Evolutionary conservation across 768 basidiomycete species (phyloP), one percentile per base, ranked within the genome.

Genomic region (Termitomyces sp.): DNA sequence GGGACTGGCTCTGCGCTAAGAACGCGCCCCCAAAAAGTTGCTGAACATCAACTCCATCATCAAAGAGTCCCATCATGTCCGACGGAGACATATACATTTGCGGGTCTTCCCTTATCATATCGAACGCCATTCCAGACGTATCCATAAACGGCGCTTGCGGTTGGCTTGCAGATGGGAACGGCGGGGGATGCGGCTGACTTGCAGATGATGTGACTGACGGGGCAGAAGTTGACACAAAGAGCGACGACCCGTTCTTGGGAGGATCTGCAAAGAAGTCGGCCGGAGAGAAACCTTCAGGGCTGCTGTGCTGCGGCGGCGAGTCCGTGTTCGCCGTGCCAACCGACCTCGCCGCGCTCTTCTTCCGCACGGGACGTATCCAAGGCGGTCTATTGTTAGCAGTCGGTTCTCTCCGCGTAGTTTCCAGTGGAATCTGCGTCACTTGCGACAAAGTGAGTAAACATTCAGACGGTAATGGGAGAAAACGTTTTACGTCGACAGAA

Each of bases 341-440:
- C 25, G 82, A 81, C 58, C 76, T 75, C 49, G 77, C 71, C 21
- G 68, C 72, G 44, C 82, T 78, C 75, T 89, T 90, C 69, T 90
- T 92, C 59, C 86, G 88, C 8, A 94, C 86, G 8, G 93, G 94
- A 46, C 93, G 84, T 58, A 95, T 83, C 93, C 94, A 96, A 8
- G 93, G 89, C 11, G 87, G 89, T 16, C 92, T 81, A 3, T 76
- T 74, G 43, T 78, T 78, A 16, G 69, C 59, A 14, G 71, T 62
- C 12, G 77, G 76, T 23, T 86, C 82, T 50, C 79, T 78, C 25
- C 78, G 78, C 31, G 81, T 76, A 0, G 85, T 77, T 64, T 95
- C 92, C 48, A 95, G 80, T 46, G 94, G 92, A 60, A 95, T 93
- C 67, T 90, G 87, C 3, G 92, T 92, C 64, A 89, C 87, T 90